phyloP scores from a whole-genome alignment of 371 early-diverging fungal genomes.

The Mortierella sp. region DNA sequence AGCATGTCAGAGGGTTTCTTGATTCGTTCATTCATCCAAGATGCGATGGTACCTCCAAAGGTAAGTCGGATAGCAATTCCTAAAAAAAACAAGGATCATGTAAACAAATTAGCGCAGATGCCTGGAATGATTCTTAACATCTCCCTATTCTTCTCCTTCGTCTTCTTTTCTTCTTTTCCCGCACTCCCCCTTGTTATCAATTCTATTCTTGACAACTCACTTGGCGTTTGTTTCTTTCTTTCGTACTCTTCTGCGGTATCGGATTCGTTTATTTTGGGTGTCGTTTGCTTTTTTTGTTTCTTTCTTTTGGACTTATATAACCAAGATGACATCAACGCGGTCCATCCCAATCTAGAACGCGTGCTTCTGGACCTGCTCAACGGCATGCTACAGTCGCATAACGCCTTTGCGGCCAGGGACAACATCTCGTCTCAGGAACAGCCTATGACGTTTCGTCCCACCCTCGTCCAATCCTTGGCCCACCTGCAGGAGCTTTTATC shows the following conservation, averaged over 20 bases:
- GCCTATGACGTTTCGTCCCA: conserved; percentile 33
- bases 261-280: background rate
- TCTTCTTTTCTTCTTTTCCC: background rate
- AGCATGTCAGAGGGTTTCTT: conserved; percentile 28
- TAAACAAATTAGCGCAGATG: background rate
- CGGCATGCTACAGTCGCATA: conserved; percentile 42
- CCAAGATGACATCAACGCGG: background rate
- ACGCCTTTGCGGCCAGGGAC: conserved; percentile 35
- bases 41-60: background rate
- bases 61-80: background rate
- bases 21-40: conserved; percentile 19
- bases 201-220: conserved; percentile 8
- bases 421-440: conserved; percentile 50
- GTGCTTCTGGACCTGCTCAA: conserved; percentile 45
- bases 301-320: background rate
- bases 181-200: background rate
- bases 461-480: conserved; percentile 27
- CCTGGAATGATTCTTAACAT: background rate
- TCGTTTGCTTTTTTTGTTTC: background rate
- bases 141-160: background rate
- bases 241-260: background rate
- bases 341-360: conserved; percentile 33
- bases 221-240: background rate
- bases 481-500: conserved; percentile 30
- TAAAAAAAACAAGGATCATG: background rate